Evolutionary conservation across 225 moss, liverwort and hornwort genomes (phyloP), one percentile per base, ranked within the genome.

Genomic region (Neckera pumila): DNA sequence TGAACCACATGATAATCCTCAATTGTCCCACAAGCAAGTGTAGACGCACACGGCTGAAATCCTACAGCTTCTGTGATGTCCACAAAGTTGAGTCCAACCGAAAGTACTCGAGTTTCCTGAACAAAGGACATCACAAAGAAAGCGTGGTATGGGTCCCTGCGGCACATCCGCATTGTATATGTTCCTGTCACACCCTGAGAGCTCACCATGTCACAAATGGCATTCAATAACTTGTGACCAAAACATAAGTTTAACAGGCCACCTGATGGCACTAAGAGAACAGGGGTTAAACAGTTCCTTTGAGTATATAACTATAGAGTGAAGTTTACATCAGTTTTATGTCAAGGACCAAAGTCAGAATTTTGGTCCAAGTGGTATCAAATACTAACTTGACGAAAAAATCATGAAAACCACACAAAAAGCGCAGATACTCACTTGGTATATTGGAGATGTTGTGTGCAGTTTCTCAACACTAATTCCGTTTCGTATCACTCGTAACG

Each of bases 101-200:
- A 96, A 81, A 99, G 96, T 18, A 99, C 97, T 92, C 99, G 94
- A 83, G 99, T 99, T 94, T 99, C 99, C 88, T 95, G 95, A 84
- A 99, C 97, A 85, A 99, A 99, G 53, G 99, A 99, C 95, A 99
- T 99, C 65, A 99, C 96, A 58, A 99, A 96, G 93, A 99, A 96
- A 61, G 96, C 93, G 80, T 99, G 97, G 85, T 96, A 93, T 66
- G 92, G 94, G 83, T 97, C 96, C 70, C 84, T 89, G 84, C 93
- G 91, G 89, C 94, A 93, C 96, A 99, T 94, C 81, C 95, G 96
- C 84, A 97, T 91, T 28, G 96, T 96, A 90, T 96, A 99, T 81
- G 92, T 95, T 89, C 96, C 97, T 88, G 96, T 96, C 94, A 99
- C 99, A 91, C 99, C 99, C 92, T 96, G 94, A 84, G 85, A 91